A percentile compares a stretch with the other conserved stretches of the same genome.
Conservation (phyloP, 1,139 yeast species). For the Candida glucosophila region DNA sequence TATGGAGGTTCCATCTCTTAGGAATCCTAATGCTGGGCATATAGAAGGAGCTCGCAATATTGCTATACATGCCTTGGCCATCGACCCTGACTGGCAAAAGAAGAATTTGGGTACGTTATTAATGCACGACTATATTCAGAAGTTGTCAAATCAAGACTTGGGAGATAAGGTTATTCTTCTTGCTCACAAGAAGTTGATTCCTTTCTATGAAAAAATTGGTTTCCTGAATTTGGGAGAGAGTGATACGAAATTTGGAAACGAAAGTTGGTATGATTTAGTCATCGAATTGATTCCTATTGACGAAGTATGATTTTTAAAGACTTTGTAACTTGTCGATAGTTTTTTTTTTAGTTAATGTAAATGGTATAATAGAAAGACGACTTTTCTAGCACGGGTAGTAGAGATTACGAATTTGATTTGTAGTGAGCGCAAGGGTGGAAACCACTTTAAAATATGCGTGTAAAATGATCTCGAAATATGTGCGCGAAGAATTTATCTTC, state of each 20-base stretch:
- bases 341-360: no score
- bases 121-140: slow-evolving; percentile 84
- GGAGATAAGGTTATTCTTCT: slow-evolving; percentile 72
- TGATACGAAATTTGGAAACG: slow-evolving; percentile 50
- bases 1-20: slow-evolving; percentile 52
- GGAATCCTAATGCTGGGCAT: slow-evolving; percentile 51
- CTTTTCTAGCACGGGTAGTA: no score
- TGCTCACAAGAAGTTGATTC: slow-evolving; percentile 59
- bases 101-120: slow-evolving; percentile 75
- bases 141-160: slow-evolving; percentile 77
- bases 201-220: slow-evolving; percentile 76
- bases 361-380: no score
- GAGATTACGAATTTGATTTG: no score
- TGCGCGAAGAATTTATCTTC: no score
- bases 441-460: no score
- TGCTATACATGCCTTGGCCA: slow-evolving; percentile 77
- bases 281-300: slow-evolving; percentile 49
- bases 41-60: slow-evolving; percentile 64
- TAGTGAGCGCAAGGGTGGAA: no score
- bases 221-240: slow-evolving; percentile 60
- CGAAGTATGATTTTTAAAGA: not conserved
- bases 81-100: slow-evolving; percentile 74
- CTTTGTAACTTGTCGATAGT: no score
- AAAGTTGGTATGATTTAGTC: slow-evolving; percentile 59
- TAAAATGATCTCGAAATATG: no score